phyloP scores from a whole-genome alignment of 2,329 filamentous ascomycete species.

The Botrytis medusae region DNA sequence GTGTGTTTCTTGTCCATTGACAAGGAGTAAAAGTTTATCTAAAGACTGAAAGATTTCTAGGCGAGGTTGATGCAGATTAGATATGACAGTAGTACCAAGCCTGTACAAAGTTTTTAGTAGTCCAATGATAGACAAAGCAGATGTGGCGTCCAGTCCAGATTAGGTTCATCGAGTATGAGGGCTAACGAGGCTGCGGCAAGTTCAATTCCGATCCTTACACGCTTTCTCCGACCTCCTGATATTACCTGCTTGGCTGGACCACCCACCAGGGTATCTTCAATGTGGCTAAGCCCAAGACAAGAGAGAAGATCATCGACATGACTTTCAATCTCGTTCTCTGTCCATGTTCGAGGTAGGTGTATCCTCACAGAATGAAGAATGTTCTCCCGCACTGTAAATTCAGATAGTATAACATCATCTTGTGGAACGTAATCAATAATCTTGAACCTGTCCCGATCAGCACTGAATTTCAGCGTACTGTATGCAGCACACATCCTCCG shows the following conservation, averaged over 20 bases:
- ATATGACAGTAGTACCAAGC: neutral
- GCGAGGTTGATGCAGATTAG: neutral
- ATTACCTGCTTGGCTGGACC: neutral
- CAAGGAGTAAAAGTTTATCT: neutral
- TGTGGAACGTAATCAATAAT: neutral
- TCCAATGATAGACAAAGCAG: neutral
- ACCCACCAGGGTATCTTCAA: neutral
- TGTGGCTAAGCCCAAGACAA: neutral
- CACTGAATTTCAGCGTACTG: neutral
- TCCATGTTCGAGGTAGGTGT: neutral
- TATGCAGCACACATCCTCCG: neutral
- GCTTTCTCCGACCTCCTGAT: neutral
- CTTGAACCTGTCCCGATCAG: neutral
- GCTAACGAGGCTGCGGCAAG: neutral
- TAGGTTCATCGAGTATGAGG: neutral
- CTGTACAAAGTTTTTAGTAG: constrained; percentile 3
- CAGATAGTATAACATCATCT: neutral
- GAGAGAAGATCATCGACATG: constrained; percentile 1
- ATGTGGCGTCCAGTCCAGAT: constrained; percentile 1
- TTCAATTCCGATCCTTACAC: constrained; percentile 9
- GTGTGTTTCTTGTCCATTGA: neutral
- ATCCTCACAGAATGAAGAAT: constrained; percentile 12
- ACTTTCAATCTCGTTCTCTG: neutral
- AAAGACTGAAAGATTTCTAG: neutral
- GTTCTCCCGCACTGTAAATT: neutral